A percentile compares a stretch with the other conserved stretches of the same genome.
Conservation (phyloP, 192 early-diverging fungal genomes). For the Coemansia furcata region DNA sequence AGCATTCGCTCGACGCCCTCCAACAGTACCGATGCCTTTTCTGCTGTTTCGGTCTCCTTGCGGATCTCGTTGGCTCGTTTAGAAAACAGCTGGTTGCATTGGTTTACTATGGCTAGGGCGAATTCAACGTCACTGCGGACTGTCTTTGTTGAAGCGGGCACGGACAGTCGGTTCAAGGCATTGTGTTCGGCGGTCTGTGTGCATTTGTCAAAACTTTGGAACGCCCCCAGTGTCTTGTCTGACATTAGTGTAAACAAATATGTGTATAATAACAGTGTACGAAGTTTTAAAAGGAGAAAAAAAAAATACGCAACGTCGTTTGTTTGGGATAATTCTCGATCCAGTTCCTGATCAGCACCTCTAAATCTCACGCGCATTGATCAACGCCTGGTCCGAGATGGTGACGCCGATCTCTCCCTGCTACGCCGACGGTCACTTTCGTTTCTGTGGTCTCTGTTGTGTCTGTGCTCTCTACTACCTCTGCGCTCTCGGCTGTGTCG, state of each 20-base stretch:
- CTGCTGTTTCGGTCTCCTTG: not conserved
- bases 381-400: not conserved
- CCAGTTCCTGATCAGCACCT: not conserved
- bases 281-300: not conserved
- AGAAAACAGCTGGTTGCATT: constrained; percentile 40
- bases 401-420: not conserved
- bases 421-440: not conserved
- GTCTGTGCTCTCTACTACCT: not conserved
- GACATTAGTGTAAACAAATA: constrained; percentile 17
- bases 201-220: constrained; percentile 33
- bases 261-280: constrained; percentile 2
- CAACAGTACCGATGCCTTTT: not conserved
- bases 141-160: not conserved
- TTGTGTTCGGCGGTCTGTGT: constrained; percentile 17
- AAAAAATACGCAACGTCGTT: constrained; percentile 5
- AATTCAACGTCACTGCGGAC: constrained; percentile 33
- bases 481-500: not conserved
- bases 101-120: constrained; percentile 38
- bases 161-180: constrained; percentile 20
- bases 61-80: constrained; percentile 19
- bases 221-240: constrained; percentile 5
- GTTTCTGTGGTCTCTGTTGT: not conserved
- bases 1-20: constrained; percentile 22
- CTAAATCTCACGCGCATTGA: not conserved
- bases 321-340: not conserved